phyloP scores from a whole-genome alignment of 1,284 basidiomycete species.

The Tylopilus orsonianus region DNA sequence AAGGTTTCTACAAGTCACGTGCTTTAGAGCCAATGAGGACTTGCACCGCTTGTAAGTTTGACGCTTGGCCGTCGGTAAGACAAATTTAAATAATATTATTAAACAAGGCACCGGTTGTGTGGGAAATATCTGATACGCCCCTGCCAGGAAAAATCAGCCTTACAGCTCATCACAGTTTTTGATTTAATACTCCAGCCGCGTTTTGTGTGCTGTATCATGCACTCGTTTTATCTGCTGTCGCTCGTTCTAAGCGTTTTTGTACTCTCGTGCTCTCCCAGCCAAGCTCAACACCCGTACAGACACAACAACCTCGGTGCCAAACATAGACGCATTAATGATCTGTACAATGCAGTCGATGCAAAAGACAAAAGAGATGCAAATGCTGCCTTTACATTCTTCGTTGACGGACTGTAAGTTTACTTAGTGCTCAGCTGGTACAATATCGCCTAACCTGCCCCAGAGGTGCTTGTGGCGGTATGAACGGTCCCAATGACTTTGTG shows the following conservation, averaged over 20 bases:
- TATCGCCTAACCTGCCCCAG: constrained; percentile 12
- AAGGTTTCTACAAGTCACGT: too few relatives aligned
- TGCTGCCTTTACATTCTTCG: constrained; percentile 29
- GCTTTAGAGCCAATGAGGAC: too few relatives aligned
- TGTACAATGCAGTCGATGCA: constrained; percentile 1
- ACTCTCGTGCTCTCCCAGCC: constrained; percentile 13
- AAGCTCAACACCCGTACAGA: constrained; percentile 10
- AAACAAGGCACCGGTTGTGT: background rate
- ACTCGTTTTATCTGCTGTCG: constrained; percentile 25
- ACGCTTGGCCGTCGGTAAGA: too few relatives aligned
- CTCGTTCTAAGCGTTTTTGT: constrained; percentile 26
- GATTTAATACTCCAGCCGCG: background rate
- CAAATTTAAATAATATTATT: too few relatives aligned
- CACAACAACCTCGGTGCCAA: constrained; percentile 13
- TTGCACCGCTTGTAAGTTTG: too few relatives aligned
- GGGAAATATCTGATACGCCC: too few relatives aligned
- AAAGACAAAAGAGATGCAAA: constrained; percentile 22
- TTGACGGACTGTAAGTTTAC: constrained; percentile 25
- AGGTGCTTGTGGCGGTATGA: constrained; percentile 30
- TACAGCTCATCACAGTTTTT: background rate
- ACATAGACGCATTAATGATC: constrained; percentile 4
- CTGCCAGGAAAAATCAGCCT: background rate
- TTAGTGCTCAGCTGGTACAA: background rate
- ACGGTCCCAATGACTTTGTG: constrained; percentile 30
- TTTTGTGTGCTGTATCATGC: constrained; percentile 27